Conservation (phyloP, 192 early-diverging fungal genomes). For the Gigaspora rosea region DNA sequence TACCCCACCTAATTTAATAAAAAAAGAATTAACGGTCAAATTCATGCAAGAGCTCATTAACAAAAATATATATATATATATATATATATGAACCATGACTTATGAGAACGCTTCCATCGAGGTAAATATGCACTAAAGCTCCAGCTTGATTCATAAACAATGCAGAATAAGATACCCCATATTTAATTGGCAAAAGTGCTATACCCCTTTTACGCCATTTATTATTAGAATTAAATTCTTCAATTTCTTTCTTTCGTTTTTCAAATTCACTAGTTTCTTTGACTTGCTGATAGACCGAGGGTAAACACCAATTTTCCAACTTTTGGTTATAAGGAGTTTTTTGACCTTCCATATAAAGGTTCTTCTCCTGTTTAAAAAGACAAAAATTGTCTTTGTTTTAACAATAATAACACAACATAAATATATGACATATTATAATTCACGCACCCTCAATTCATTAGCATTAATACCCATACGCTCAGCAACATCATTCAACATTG, state of each 20-base stretch:
- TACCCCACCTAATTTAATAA: slow-evolving; percentile 51
- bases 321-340: slow-evolving; percentile 68
- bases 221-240: neutral
- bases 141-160: slow-evolving; percentile 82
- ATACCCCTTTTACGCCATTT: slow-evolving; percentile 81
- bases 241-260: too few species aligned
- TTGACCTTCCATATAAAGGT: slow-evolving; percentile 72
- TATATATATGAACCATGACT: slow-evolving; percentile 66
- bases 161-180: slow-evolving; percentile 75
- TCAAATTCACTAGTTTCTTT: too few species aligned
- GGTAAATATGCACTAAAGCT: slow-evolving; percentile 71
- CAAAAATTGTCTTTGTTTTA: neutral
- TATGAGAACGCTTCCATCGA: too few species aligned
- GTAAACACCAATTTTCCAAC: slow-evolving; percentile 32
- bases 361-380: slow-evolving; percentile 43
- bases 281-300: too few species aligned
- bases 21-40: neutral
- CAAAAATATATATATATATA: slow-evolving; percentile 77
- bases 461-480: slow-evolving; percentile 63
- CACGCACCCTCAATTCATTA: slow-evolving; percentile 53
- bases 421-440: neutral
- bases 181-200: slow-evolving; percentile 79
- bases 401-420: neutral
- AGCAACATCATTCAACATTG: slow-evolving; percentile 76
- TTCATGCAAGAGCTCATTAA: slow-evolving; percentile 55